Conservation (phyloP, 768 basidiomycete species). For the Solioccasus polychromus region DNA sequence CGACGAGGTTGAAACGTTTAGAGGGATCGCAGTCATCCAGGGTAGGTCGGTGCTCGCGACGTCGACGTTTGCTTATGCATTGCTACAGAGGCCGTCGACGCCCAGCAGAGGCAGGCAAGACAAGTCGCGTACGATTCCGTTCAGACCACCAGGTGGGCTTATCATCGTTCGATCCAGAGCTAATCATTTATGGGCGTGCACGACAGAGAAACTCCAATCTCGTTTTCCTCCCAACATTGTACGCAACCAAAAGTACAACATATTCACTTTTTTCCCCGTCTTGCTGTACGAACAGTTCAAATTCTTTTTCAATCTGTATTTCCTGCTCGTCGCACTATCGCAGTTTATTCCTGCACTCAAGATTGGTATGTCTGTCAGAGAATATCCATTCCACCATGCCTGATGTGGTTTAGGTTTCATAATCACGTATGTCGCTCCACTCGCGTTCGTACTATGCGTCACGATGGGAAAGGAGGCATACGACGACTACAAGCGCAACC, state of each 20-base stretch:
- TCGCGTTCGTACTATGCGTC: conserved; percentile 91
- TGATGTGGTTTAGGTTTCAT: conserved; percentile 68
- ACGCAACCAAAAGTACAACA: conserved; percentile 97
- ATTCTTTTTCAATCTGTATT: conserved; percentile 99
- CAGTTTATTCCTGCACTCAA: conserved; percentile 96
- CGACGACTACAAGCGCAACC: conserved; percentile 94
- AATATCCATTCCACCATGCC: not conserved
- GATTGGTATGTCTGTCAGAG: conserved; percentile 61
- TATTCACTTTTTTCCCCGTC: conserved; percentile 93
- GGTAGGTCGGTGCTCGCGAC: conserved; percentile 14
- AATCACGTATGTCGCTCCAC: conserved; percentile 91
- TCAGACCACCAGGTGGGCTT: conserved; percentile 62
- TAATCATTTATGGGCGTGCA: not conserved
- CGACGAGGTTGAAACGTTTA: conserved; percentile 26
- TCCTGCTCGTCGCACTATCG: conserved; percentile 92
- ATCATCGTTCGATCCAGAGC: not conserved
- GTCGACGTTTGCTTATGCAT: conserved; percentile 1
- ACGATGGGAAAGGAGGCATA: conserved; percentile 99
- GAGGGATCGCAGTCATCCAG: conserved; percentile 19
- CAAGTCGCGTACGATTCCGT: conserved; percentile 75
- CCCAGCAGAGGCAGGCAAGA: conserved; percentile 43
- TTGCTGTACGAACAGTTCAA: conserved; percentile 99
- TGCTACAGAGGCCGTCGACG: conserved; percentile 23
- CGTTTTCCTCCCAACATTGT: conserved; percentile 86
- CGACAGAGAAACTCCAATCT: conserved; percentile 64